Evolutionary conservation across 2,329 filamentous ascomycete genomes (phyloP), one percentile per base, ranked within the genome.

Genomic region (Aspergillus novofumigatus): DNA sequence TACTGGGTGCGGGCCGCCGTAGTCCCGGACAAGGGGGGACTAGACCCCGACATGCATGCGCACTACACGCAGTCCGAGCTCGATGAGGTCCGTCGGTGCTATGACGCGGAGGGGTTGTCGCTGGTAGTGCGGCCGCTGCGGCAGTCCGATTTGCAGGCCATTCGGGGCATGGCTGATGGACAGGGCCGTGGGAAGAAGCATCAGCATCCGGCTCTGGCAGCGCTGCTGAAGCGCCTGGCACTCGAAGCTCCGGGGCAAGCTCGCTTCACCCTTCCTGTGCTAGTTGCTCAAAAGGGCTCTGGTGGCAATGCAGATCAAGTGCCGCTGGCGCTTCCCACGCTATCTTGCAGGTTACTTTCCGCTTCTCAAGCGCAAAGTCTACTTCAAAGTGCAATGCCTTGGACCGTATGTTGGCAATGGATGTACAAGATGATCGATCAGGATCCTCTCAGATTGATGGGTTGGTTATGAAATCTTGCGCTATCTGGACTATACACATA

Each of bases 1-100:
- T 85, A 75, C 67, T 86, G 83, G 83, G 73, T 86, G 51, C 76
- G 74, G 2, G 55, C 85, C 10, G 64, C 68, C 28, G 73, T 79
- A 20, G 55, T 62, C 4, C 50, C 59, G n/a, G 23, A 52, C 11
- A 23, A 32, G 26, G 9, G 21, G 8, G 14, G 7, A 7, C 14
- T 1, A 38, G 29, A 5, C 29, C 3, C n/a, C n/a, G 41, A 11
- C 41, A 2, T 23, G n/a, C 3, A 2, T 44, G 41, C 41, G 8
- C n/a, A 11, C 1, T 44, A 20, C 41, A 44, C 3, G 41, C n/a
- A 44, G 41, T 21, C n/a, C 10, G 44, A 47, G n/a, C 44, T 47
- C 11, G n/a, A 47, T 23, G 20, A 4, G 20, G 11, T 47, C 10
- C 44, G 23, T 21, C 20, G 11, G 9, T 23, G n/a, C 23, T 10